Evolutionary conservation across 169 alveolate genomes (phyloP), one percentile per base, ranked within the genome.

Genomic region (Cryptosporidium tyzzeri): DNA sequence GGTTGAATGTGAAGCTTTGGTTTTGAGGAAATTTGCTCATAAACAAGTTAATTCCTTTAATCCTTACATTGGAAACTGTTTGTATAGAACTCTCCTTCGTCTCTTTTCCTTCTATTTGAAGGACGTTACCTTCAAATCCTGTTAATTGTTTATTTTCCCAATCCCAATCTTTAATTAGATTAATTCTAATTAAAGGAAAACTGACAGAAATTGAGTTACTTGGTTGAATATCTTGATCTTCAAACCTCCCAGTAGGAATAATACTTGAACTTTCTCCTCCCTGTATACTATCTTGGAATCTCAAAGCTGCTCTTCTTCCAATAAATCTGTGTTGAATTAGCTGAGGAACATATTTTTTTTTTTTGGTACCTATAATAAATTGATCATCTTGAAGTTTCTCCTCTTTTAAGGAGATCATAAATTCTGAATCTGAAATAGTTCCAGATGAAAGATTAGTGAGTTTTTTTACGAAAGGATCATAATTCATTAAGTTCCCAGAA

Each of bases 371-470:
- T 29, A 8, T 31, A 31, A 2, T 31, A 26, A n/a, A n/a, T n/a
- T 29, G 48, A 29, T 35, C 9, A 7, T 26, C 7, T 29, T 59
- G 33, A 12, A 37, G 18, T 3, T 14, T 41, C 31, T 26, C 23
- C 50, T 65, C 71, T 1, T 29, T 31, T 37, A 37, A n/a, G n/a
- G 5, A 62, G 5, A 1, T 26, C 37, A 62, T 41, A 39, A 62
- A 80, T 0, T 80, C 59, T 12, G 59, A 80, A 65, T 80, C 89
- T 16, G 89, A 61, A 10, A 80, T 7, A 23, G 89, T 80, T 12
- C 89, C 75, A 18, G n/a, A 14, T 10, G 89, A n/a, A 31, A 80
- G 35, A 12, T 9, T 39, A n/a, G 29, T 48, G n/a, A 80, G 33
- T 31, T 26, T 8, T 9, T 23, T 9, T 16, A 41, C 75, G 31